phyloP scores from a whole-genome alignment of 1,284 basidiomycete species.

The Leccinum huronense region DNA sequence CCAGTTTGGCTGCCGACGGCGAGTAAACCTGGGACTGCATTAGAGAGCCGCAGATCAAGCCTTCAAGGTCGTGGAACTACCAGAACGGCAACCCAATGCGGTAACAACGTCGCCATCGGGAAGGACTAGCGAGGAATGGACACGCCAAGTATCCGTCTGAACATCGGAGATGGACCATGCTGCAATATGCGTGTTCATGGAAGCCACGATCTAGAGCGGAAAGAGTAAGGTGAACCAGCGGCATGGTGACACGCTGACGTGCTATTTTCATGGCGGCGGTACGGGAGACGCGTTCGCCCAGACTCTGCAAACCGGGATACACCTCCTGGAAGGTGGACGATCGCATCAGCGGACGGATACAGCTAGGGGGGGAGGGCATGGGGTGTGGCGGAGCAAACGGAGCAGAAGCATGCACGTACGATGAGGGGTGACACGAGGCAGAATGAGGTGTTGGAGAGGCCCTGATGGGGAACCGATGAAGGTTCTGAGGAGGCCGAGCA shows the following conservation, averaged over 20 bases:
- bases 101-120: constrained; percentile 54
- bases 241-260: constrained; percentile 33
- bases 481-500: constrained; percentile 61
- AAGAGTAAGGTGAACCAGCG: not conserved
- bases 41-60: constrained; percentile 8
- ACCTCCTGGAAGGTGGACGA: constrained; percentile 73
- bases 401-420: constrained; percentile 41
- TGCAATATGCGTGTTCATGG: constrained; percentile 62
- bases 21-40: constrained; percentile 55
- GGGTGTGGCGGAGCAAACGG: constrained; percentile 1
- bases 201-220: constrained; percentile 61
- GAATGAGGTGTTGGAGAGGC: constrained; percentile 53
- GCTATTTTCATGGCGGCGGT: constrained; percentile 75
- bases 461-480: constrained; percentile 59
- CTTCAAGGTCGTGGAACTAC: constrained; percentile 37
- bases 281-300: constrained; percentile 51
- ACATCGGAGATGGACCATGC: constrained; percentile 71
- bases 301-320: constrained; percentile 57
- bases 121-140: constrained; percentile 74
- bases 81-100: constrained; percentile 67
- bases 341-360: constrained; percentile 66
- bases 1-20: constrained; percentile 58
- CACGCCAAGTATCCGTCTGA: constrained; percentile 61
- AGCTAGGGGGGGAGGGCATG: constrained; percentile 42
- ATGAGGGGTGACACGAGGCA: constrained; percentile 55